Evolutionary conservation across 345 rosid genomes (phyloP).

Genomic region (Eucalyptus coolabah): DNA sequence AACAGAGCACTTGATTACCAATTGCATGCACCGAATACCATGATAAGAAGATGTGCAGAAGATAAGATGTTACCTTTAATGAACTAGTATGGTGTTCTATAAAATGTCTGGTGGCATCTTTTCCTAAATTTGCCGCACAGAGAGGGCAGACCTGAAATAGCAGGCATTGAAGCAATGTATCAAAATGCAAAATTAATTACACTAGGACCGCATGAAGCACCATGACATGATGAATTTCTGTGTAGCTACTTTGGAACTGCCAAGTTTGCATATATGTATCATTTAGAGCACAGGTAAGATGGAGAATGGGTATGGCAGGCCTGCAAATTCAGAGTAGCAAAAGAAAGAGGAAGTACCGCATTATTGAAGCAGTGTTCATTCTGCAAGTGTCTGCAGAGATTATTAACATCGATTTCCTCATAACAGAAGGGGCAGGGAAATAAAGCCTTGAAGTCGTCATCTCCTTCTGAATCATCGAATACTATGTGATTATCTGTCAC

Average conservation of each 20-base stretch:
- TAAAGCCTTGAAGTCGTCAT: conserved; percentile 28
- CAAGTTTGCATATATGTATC: neutral
- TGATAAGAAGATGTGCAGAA: neutral
- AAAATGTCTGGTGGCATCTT: conserved; percentile 44
- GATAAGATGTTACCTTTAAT: conserved; percentile 21
- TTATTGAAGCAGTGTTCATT: conserved; percentile 55
- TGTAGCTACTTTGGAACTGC: neutral
- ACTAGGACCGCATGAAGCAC: neutral
- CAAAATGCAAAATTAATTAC: neutral
- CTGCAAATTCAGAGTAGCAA: neutral
- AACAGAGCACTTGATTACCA: neutral
- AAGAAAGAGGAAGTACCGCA: conserved; percentile 25
- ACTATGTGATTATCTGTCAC: neutral
- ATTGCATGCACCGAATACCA: neutral
- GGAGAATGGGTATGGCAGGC: neutral
- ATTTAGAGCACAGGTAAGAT: neutral
- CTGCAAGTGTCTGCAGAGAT: conserved; percentile 37
- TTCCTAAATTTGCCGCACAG: conserved; percentile 54
- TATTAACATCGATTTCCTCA: conserved; percentile 28
- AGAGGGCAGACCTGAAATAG: conserved; percentile 51
- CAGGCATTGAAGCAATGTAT: neutral
- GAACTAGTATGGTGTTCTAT: conserved; percentile 34
- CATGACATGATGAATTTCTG: neutral
- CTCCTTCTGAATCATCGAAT: conserved; percentile 11
- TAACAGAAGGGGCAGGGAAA: conserved; percentile 52